These are phyloP conservation scores for Leccinum holopus DNA, from an alignment of 1,284 basidiomycete species.

Conservation along the genomic window DNA sequence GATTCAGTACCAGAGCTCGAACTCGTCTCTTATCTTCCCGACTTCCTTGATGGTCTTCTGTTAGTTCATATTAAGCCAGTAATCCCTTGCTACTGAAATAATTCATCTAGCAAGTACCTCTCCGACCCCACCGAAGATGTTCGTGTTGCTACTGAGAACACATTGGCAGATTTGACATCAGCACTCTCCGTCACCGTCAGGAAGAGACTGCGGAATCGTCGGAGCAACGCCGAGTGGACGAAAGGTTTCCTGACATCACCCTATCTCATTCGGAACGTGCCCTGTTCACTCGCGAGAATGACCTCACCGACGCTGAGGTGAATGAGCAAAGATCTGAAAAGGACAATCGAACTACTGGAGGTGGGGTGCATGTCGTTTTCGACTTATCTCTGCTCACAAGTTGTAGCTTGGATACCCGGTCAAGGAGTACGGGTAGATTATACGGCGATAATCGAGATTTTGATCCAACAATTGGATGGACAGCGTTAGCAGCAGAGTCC, in stretches of 20 bases:
- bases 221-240: conserved; percentile 45
- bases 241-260: conserved; percentile 49
- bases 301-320: conserved; percentile 46
- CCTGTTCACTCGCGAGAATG: conserved; percentile 53
- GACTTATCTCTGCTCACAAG: conserved; percentile 24
- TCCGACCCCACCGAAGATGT: conserved; percentile 96
- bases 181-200: conserved; percentile 62
- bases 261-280: conserved; percentile 50
- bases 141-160: conserved; percentile 85
- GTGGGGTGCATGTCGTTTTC: conserved; percentile 39
- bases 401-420: conserved; percentile 82
- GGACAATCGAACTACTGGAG: conserved; percentile 62
- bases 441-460: conserved; percentile 89
- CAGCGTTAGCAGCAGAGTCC: conserved; percentile 62
- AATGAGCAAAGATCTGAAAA: conserved; percentile 46
- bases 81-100: conserved; percentile 13
- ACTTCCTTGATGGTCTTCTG: conserved; percentile 93
- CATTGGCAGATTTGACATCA: conserved; percentile 91
- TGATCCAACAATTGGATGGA: conserved; percentile 85
- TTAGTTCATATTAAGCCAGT: conserved; percentile 44
- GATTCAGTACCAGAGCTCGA: conserved; percentile 97
- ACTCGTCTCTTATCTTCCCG: conserved; percentile 90
- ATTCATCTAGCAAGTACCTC: conserved; percentile 76
- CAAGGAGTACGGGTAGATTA: conserved; percentile 93
- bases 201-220: conserved; percentile 51